phyloP scores from a whole-genome alignment of 768 basidiomycete genomes.

The Kwoniella sp. region DNA sequence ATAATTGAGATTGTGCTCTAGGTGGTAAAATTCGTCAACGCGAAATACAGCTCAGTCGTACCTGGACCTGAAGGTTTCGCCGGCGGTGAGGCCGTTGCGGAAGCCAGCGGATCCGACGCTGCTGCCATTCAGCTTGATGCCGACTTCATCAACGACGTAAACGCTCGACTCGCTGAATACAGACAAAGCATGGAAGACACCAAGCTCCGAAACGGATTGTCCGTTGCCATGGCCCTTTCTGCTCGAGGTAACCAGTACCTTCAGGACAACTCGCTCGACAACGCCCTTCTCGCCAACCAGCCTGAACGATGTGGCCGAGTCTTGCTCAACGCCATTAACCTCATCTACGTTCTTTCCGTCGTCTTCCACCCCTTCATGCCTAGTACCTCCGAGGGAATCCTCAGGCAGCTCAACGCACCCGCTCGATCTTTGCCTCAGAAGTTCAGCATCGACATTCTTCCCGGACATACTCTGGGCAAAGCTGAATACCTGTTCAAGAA shows the following conservation, averaged over 20 bases:
- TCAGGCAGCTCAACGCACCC: constrained; percentile 85
- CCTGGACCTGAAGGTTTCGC: constrained; percentile 75
- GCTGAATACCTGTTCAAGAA: constrained; percentile 90
- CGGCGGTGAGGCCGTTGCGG: constrained; percentile 67
- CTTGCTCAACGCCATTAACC: constrained; percentile 82
- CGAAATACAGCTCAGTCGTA: constrained; percentile 76
- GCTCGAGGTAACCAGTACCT: constrained; percentile 88
- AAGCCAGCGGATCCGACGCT: constrained; percentile 60
- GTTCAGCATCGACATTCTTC: constrained; percentile 78
- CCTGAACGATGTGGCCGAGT: constrained; percentile 88
- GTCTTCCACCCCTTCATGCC: constrained; percentile 97
- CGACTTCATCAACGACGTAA: constrained; percentile 76
- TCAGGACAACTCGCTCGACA: constrained; percentile 88
- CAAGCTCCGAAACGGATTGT: constrained; percentile 83
- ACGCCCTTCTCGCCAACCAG: constrained; percentile 77
- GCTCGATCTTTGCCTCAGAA: constrained; percentile 72
- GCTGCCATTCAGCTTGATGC: constrained; percentile 61
- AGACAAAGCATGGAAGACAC: constrained; percentile 86
- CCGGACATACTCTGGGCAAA: constrained; percentile 79
- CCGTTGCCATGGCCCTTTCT: constrained; percentile 86
- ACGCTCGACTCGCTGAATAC: constrained; percentile 76
- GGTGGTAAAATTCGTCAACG: constrained; percentile 83
- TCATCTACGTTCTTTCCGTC: constrained; percentile 86
- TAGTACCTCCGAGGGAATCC: constrained; percentile 75
- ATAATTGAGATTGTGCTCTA: constrained; percentile 28